Evolutionary conservation across 2,329 filamentous ascomycete species (phyloP), one percentile per base, ranked within the genome.

Genomic region (Fragosphaeria purpurea): DNA sequence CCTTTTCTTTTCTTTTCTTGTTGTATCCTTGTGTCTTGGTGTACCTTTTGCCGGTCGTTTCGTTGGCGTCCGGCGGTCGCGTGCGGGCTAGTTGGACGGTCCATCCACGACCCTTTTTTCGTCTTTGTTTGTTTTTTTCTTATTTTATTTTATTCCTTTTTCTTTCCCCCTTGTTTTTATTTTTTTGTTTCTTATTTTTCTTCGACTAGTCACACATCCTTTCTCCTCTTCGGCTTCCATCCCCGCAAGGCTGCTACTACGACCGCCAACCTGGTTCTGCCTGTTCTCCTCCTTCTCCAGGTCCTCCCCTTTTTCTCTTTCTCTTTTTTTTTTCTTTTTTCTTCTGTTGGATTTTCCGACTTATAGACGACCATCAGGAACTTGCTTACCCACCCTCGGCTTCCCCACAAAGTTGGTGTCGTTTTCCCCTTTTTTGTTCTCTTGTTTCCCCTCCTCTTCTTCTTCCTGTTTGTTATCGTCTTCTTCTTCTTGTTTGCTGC

Each of bases 391-490:
- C 22, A 22, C 22, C 22, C 22, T 22, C 22, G 22, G 22, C 22
- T 22, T 22, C 22, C 22, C 22, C 22, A 22, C 22, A 22, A 22
- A 22, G 2, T 22, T 22, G 22, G 22, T 22, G 22, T 22, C 22
- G 22, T 22, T 22, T 22, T 22, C 22, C 22, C 22, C 22, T 22
- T 22, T 22, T 3, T 22, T 22, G 22, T 22, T 22, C 32, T 34
- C 22, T 34, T 47, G 22, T 13, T 35, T 41, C 37, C 13, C 41
- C 41, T 40, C 42, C 37, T 30, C 13, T 44, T 48, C 48, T 53
- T 44, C 51, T 46, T 45, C 50, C 40, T 51, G 5, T 41, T 37
- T 45, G 35, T 39, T 43, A n/a, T 48, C 38, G n/a, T 50, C 12
- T 33, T 43, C 32, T 39, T 40, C 34, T 31, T 39, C 7, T 5